Evolutionary conservation across 208 protist species (phyloP).

Genomic region (Trypanosoma avium): DNA sequence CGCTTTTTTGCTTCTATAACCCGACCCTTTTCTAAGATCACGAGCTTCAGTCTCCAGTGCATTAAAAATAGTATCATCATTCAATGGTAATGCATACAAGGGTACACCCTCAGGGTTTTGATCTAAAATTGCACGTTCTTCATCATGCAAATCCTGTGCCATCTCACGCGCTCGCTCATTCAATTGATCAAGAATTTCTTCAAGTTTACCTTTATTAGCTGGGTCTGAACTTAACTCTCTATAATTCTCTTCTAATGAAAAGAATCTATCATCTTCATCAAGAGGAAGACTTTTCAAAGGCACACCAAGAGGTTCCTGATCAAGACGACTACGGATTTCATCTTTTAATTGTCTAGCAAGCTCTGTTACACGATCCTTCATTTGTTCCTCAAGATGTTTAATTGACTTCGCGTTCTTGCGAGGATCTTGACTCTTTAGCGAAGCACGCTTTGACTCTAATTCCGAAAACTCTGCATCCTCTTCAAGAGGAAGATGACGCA

Average conservation of each 20-base stretch:
- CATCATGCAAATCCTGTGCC: constrained; percentile 44
- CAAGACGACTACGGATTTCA: constrained; percentile 56
- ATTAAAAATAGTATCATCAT: constrained; percentile 62
- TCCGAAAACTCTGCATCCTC: constrained; percentile 56
- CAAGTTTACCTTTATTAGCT: constrained; percentile 42
- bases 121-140: constrained; percentile 48
- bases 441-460: constrained; percentile 68
- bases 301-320: constrained; percentile 61
- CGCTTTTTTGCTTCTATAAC: constrained; percentile 34
- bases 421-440: constrained; percentile 48
- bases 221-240: constrained; percentile 54
- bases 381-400: constrained; percentile 61
- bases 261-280: constrained; percentile 47
- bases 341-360: constrained; percentile 46
- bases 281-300: constrained; percentile 54
- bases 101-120: constrained; percentile 66
- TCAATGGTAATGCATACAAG: constrained; percentile 54
- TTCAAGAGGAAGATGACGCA: constrained; percentile 66
- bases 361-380: constrained; percentile 70
- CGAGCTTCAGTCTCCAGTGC: constrained; percentile 65
- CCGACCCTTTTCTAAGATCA: constrained; percentile 37
- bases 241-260: constrained; percentile 56
- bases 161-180: constrained; percentile 71
- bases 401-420: constrained; percentile 46
- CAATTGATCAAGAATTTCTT: constrained; percentile 68